phyloP scores from a whole-genome alignment of 352 stramenopile genomes.

The Globisporangium nagaii region DNA sequence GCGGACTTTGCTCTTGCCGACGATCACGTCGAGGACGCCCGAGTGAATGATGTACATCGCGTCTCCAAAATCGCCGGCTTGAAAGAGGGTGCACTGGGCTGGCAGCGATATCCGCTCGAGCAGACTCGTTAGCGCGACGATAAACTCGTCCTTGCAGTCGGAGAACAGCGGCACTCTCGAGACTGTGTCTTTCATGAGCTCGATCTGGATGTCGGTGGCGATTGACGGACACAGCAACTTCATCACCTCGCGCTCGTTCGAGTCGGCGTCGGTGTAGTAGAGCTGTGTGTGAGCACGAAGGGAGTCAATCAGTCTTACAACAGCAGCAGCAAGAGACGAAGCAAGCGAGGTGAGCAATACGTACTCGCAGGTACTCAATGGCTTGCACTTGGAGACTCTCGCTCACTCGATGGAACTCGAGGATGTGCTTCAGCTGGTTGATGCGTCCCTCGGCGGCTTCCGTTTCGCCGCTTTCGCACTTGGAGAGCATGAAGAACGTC shows the following conservation, averaged over 20 bases:
- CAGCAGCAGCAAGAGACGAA: constrained; percentile 1
- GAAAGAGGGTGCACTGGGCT: constrained; percentile 51
- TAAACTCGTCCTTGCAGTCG: constrained; percentile 48
- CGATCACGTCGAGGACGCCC: constrained; percentile 53
- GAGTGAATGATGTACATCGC: constrained; percentile 79
- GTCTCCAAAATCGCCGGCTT: constrained; percentile 47
- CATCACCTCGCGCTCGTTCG: constrained; percentile 64
- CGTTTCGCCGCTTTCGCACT: constrained; percentile 59
- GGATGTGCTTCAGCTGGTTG: constrained; percentile 68
- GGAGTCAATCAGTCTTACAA: neutral
- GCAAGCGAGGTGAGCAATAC: neutral
- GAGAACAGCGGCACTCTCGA: constrained; percentile 50
- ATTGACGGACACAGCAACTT: constrained; percentile 67
- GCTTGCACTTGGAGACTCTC: constrained; percentile 50
- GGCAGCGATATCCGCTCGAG: constrained; percentile 57
- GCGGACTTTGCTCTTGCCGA: constrained; percentile 51
- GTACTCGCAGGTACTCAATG: constrained; percentile 58
- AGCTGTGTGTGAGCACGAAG: constrained; percentile 20
- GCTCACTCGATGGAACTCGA: constrained; percentile 61
- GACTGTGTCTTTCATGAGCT: constrained; percentile 49
- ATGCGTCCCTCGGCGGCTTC: constrained; percentile 58
- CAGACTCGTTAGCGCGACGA: constrained; percentile 56
- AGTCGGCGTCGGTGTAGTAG: constrained; percentile 64
- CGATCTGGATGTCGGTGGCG: constrained; percentile 71
- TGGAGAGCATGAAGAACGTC: constrained; percentile 79